Evolutionary conservation across 495 filamentous ascomycete species (phyloP).

Genomic region (Hypoxylon crocopeplum): DNA sequence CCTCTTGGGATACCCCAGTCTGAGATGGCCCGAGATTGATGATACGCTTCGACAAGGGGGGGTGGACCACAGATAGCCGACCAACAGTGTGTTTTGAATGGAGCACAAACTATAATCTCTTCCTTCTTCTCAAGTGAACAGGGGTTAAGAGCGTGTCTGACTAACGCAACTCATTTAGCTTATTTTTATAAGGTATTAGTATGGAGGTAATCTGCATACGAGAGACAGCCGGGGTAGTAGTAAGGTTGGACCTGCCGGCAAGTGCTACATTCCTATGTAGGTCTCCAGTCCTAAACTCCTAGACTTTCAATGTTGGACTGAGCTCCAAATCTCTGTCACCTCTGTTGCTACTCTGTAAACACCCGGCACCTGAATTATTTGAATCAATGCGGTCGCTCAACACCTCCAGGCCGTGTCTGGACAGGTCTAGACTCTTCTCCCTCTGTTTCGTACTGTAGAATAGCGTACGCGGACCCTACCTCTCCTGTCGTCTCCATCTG

Average conservation of each 20-base stretch:
- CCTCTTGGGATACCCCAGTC: slow-evolving; percentile 6
- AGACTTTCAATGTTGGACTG: no score
- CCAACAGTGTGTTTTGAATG: slow-evolving; percentile 23
- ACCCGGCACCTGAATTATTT: slow-evolving; percentile 31
- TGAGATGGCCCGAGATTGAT: slow-evolving; percentile 24
- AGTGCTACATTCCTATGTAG: slow-evolving; percentile 18
- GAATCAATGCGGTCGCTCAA: slow-evolving; percentile 10
- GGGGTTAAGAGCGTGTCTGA: slow-evolving; percentile 19
- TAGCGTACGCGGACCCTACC: slow-evolving; percentile 1
- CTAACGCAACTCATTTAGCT: slow-evolving; percentile 15
- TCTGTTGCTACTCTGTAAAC: slow-evolving; percentile 26
- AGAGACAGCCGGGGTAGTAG: slow-evolving; percentile 25
- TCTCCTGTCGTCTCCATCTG: slow-evolving; percentile 24
- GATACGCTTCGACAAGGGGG: slow-evolving; percentile 26
- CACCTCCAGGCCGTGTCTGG: slow-evolving; percentile 1
- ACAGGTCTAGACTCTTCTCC: slow-evolving; percentile 28
- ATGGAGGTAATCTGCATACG: slow-evolving; percentile 13
- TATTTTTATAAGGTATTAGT: no score
- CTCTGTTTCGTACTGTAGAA: slow-evolving; percentile 12
- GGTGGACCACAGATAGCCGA: slow-evolving; percentile 25
- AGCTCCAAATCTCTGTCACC: slow-evolving; percentile 5
- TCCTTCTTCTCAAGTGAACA: slow-evolving; percentile 10
- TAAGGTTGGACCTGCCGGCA: slow-evolving; percentile 22
- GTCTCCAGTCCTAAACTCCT: no score
- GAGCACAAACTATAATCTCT: slow-evolving; percentile 11